A percentile compares a stretch with the other conserved stretches of the same genome.
phyloP scores from a whole-genome alignment of 148 eudicot species.

The Rhododendron ferrugineum region DNA sequence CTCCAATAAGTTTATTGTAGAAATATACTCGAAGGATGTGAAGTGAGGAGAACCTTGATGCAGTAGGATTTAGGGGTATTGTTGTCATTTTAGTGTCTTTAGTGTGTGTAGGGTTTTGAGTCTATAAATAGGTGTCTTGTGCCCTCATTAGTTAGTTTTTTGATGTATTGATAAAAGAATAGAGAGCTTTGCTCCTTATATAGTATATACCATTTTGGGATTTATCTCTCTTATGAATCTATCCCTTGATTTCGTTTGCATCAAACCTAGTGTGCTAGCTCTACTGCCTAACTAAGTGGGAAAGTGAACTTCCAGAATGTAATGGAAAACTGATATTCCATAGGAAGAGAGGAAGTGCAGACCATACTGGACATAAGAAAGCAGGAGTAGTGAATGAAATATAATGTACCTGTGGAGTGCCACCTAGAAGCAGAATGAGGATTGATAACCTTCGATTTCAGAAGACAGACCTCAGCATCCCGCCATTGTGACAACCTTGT shows the following conservation, averaged over 20 bases:
- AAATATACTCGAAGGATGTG: background rate
- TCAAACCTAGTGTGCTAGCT: background rate
- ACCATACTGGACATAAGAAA: background rate
- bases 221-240: too few species aligned
- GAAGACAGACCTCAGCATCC: constrained; percentile 79
- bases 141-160: too few species aligned
- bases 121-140: too few species aligned
- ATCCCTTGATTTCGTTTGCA: too few species aligned
- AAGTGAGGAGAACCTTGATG: background rate
- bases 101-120: too few species aligned
- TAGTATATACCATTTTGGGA: too few species aligned
- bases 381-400: background rate
- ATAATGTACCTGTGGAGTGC: constrained; percentile 57
- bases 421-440: constrained; percentile 73
- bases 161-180: too few species aligned
- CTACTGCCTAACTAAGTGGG: background rate
- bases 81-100: too few species aligned
- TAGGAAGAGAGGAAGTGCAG: background rate
- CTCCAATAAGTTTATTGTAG: background rate
- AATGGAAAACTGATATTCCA: background rate
- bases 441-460: constrained; percentile 62
- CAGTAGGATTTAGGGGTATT: too few species aligned
- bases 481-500: constrained; percentile 71
- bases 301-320: background rate
- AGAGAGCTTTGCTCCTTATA: too few species aligned